phyloP scores from a whole-genome alignment of 768 basidiomycete genomes.

The Ramaria sp. region DNA sequence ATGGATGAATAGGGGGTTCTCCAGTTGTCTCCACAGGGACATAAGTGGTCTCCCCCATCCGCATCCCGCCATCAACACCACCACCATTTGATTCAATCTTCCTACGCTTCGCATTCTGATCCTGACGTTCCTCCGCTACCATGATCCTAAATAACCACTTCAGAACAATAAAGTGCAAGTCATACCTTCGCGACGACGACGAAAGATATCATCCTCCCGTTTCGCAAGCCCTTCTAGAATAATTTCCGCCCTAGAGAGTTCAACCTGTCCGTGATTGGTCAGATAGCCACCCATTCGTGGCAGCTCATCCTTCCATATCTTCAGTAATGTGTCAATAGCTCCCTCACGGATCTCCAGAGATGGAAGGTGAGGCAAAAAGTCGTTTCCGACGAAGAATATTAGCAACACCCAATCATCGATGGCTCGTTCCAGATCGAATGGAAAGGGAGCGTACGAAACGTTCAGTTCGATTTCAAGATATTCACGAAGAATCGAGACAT shows the following conservation, averaged over 20 bases:
- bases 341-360: conserved; percentile 98
- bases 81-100: conserved; percentile 38
- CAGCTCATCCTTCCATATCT: conserved; percentile 91
- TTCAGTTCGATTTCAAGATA: conserved; percentile 96
- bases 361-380: conserved; percentile 96
- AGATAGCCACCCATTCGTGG: conserved; percentile 96
- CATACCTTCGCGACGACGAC: conserved; percentile 83
- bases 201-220: conserved; percentile 93
- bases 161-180: conserved; percentile 17
- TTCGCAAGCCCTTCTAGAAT: conserved; percentile 93
- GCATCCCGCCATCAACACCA: conserved; percentile 1
- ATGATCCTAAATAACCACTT: conserved; percentile 1
- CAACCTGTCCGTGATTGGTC: conserved; percentile 85
- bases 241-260: conserved; percentile 78
- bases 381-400: conserved; percentile 99
- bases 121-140: conserved; percentile 87
- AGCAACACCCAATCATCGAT: conserved; percentile 99
- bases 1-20: conserved; percentile 34
- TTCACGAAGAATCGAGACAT: conserved; percentile 90
- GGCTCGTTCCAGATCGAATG: conserved; percentile 89
- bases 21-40: conserved; percentile 11
- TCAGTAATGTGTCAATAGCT: conserved; percentile 92
- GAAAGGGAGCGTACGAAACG: conserved; percentile 64
- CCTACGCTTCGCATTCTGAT: conserved; percentile 82
- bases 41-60: conserved; percentile 6